A percentile compares a stretch with the other conserved stretches of the same genome.
These are phyloP conservation scores for Parsonsia alboflavescens DNA, from an alignment of 257 asterid genomes.

Conservation along the genomic window DNA sequence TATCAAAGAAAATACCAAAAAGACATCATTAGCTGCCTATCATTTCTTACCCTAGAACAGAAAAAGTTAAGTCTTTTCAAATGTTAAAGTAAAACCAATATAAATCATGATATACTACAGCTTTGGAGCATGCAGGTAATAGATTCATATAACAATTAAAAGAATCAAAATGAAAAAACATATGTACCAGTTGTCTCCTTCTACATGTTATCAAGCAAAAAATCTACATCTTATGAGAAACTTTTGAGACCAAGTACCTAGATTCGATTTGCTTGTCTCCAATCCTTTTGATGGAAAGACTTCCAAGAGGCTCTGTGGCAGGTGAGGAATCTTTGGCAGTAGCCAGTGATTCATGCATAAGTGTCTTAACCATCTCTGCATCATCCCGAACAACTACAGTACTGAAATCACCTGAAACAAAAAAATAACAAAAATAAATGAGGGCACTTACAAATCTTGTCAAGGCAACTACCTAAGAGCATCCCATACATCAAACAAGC, in stretches of 20 bases:
- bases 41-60: background rate
- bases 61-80: background rate
- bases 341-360: slow-evolving; percentile 27
- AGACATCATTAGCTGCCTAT: background rate
- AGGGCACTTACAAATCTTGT: background rate
- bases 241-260: slow-evolving; percentile 35
- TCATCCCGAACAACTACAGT: slow-evolving; percentile 68
- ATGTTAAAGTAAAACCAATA: background rate
- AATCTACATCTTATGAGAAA: background rate
- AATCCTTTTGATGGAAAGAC: slow-evolving; percentile 35
- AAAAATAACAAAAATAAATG: slow-evolving; percentile 12
- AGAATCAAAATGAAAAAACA: background rate
- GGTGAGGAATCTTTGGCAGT: slow-evolving; percentile 38
- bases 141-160: background rate
- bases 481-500: background rate
- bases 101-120: background rate
- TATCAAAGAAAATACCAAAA: background rate
- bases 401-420: slow-evolving; percentile 75
- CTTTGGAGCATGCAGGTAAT: background rate
- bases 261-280: slow-evolving; percentile 46
- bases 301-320: slow-evolving; percentile 37
- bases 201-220: background rate
- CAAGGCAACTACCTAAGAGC: background rate
- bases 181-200: background rate
- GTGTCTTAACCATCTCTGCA: slow-evolving; percentile 38